Percentiles rank a stretch among this genome's conserved stretches.
phyloP scores from a whole-genome alignment of 1,284 basidiomycete genomes.

The Trichosporon sp. region DNA sequence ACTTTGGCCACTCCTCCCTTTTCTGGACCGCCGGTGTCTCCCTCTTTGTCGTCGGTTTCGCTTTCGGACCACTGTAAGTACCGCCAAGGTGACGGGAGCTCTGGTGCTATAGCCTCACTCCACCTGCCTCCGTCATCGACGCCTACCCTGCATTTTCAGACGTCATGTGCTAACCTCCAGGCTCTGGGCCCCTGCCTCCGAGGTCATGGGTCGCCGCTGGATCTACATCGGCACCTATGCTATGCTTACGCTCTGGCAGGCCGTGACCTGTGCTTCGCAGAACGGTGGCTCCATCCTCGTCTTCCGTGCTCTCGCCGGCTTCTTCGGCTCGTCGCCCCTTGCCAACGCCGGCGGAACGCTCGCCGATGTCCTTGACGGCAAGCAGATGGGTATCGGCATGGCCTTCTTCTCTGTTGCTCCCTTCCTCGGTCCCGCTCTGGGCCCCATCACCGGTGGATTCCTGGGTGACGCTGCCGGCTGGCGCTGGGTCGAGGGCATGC shows the following conservation, averaged over 20 bases:
- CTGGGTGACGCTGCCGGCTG: slow-evolving; percentile 46
- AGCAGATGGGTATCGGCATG: slow-evolving; percentile 43
- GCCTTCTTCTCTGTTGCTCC: slow-evolving; percentile 20
- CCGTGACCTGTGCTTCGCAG: slow-evolving; percentile 29
- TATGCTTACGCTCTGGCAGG: slow-evolving; percentile 41
- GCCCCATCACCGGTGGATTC: slow-evolving; percentile 46
- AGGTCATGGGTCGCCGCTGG: slow-evolving; percentile 57
- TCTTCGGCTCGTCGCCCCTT: slow-evolving; percentile 47
- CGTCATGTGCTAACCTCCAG: slow-evolving; percentile 4
- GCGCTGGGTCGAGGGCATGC: slow-evolving; percentile 62
- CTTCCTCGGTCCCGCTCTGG: slow-evolving; percentile 25
- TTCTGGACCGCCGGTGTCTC: slow-evolving; percentile 35
- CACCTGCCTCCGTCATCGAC: neutral
- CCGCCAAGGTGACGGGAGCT: too few relatives aligned
- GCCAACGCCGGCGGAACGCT: slow-evolving; percentile 48
- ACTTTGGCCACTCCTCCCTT: slow-evolving; percentile 27
- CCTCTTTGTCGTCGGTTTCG: slow-evolving; percentile 43
- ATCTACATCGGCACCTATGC: slow-evolving; percentile 59
- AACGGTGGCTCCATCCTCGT: slow-evolving; percentile 35
- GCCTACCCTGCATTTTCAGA: neutral
- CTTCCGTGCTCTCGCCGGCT: slow-evolving; percentile 43
- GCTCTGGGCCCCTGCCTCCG: slow-evolving; percentile 52
- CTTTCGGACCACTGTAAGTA: slow-evolving; percentile 34
- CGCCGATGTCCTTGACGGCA: slow-evolving; percentile 41
- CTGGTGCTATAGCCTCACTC: too few relatives aligned